These are phyloP conservation scores for Tagetes erecta DNA, from an alignment of 129 eudicot species.

Conservation along the genomic window DNA sequence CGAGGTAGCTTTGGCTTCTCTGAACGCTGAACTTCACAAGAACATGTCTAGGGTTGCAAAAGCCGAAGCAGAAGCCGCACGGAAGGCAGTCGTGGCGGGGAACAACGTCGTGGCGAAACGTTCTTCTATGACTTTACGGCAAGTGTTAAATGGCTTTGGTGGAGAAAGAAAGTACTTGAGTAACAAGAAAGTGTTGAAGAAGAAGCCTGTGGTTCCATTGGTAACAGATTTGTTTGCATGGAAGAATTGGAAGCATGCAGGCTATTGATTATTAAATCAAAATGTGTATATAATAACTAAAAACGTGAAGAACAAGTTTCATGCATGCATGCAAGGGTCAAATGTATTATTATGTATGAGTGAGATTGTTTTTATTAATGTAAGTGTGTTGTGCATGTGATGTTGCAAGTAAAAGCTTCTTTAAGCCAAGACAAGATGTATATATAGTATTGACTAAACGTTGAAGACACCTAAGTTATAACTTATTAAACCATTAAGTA, in stretches of 20 bases:
- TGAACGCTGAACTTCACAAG: conserved; percentile 85
- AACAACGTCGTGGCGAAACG: background rate
- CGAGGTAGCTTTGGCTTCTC: conserved; percentile 74
- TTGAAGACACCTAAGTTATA: background rate
- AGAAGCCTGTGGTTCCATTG: conserved; percentile 80
- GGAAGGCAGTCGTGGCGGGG: conserved; percentile 27
- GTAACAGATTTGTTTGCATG: conserved; percentile 66
- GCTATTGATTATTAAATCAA: conserved; percentile 33
- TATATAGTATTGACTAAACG: background rate
- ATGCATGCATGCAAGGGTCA: conserved; percentile 27
- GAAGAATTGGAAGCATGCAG: conserved; percentile 42
- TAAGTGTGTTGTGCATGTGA: background rate
- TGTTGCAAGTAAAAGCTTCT: background rate
- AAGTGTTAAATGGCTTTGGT: conserved; percentile 45
- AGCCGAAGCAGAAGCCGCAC: conserved; percentile 63
- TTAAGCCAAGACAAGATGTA: no score
- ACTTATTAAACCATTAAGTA: no score
- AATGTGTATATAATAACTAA: conserved; percentile 33
- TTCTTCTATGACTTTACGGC: conserved; percentile 42
- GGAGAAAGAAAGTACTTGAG: conserved; percentile 30
- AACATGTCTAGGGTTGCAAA: conserved; percentile 80
- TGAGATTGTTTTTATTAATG: conserved; percentile 19
- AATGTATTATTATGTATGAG: conserved; percentile 14
- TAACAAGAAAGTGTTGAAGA: conserved; percentile 44
- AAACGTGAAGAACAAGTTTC: conserved; percentile 13